A percentile compares a stretch with the other conserved stretches of the same genome.
Evolutionary conservation across 768 basidiomycete species (phyloP).

Genomic region (Pleurotus sapidus): DNA sequence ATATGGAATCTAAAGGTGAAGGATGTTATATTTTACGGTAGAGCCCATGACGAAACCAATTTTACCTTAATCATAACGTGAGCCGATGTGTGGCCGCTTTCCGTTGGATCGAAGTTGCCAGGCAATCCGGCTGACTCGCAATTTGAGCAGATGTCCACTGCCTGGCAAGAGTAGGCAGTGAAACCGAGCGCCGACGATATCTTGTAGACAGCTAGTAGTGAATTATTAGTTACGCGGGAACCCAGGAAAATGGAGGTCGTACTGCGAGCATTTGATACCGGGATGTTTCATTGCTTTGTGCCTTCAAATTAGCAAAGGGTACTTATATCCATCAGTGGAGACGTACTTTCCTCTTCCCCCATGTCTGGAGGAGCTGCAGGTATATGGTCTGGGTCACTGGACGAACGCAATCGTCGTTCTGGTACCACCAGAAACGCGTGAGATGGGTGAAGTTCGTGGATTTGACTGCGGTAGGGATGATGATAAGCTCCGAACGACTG

Average conservation of each 20-base stretch:
- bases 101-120: slow-evolving; percentile 73
- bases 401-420: slow-evolving; percentile 47
- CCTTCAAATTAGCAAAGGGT: no score
- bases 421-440: slow-evolving; percentile 84
- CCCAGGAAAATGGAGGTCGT: slow-evolving; percentile 22
- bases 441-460: slow-evolving; percentile 87
- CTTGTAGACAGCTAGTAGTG: slow-evolving; percentile 68
- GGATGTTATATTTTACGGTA: slow-evolving; percentile 1
- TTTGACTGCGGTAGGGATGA: slow-evolving; percentile 50
- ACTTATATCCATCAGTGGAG: background rate
- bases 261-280: slow-evolving; percentile 87
- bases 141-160: slow-evolving; percentile 82
- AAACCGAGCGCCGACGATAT: slow-evolving; percentile 90
- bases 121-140: slow-evolving; percentile 87
- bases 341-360: slow-evolving; percentile 62
- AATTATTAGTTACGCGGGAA: slow-evolving; percentile 2
- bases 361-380: slow-evolving; percentile 31
- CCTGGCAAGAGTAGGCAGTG: slow-evolving; percentile 91
- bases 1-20: slow-evolving; percentile 74
- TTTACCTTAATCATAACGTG: slow-evolving; percentile 93
- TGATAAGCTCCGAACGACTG: slow-evolving; percentile 2
- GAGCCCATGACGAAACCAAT: background rate
- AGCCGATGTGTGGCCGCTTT: slow-evolving; percentile 77
- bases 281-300: slow-evolving; percentile 68
- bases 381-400: slow-evolving; percentile 36